A percentile compares a stretch with the other conserved stretches of the same genome.
Conservation (phyloP, 2,329 filamentous ascomycete species). For the Didymella exigua region DNA sequence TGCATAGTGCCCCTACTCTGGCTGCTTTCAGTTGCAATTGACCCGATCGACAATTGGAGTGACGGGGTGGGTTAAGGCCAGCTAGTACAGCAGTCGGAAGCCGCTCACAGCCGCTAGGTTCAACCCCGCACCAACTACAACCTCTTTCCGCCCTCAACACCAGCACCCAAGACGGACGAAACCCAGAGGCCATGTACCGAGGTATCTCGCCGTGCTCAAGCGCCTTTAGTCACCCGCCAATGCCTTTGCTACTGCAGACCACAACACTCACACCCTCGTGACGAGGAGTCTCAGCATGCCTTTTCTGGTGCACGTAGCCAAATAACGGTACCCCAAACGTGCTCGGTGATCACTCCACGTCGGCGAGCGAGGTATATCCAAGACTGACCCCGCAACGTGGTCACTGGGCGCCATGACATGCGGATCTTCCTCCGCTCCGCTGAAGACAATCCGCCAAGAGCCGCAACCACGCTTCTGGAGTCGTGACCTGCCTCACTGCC, state of each 20-base stretch:
- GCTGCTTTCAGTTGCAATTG: too few relatives aligned
- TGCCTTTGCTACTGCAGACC: too few relatives aligned
- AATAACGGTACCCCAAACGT: neutral
- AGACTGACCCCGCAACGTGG: constrained; percentile 27
- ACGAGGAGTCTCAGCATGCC: neutral
- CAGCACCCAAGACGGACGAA: neutral
- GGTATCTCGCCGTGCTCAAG: too few relatives aligned
- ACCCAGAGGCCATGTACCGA: too few relatives aligned
- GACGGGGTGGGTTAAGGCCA: too few relatives aligned
- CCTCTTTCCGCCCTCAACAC: neutral
- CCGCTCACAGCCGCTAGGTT: neutral
- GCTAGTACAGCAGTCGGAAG: too few relatives aligned
- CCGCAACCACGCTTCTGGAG: neutral
- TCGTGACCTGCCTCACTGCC: neutral
- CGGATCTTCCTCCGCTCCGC: constrained; percentile 2
- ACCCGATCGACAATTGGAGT: too few relatives aligned
- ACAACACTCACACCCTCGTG: too few relatives aligned
- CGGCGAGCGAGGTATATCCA: neutral
- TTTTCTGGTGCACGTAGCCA: neutral
- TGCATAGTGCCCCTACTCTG: too few relatives aligned
- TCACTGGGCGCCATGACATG: constrained; percentile 5
- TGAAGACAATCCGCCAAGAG: neutral
- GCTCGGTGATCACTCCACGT: neutral
- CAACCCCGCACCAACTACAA: neutral
- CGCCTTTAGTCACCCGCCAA: neutral